These are phyloP conservation scores for Cladosporium austrohemisphaericum DNA, from an alignment of 2,329 filamentous ascomycete genomes.

Conservation along the genomic window DNA sequence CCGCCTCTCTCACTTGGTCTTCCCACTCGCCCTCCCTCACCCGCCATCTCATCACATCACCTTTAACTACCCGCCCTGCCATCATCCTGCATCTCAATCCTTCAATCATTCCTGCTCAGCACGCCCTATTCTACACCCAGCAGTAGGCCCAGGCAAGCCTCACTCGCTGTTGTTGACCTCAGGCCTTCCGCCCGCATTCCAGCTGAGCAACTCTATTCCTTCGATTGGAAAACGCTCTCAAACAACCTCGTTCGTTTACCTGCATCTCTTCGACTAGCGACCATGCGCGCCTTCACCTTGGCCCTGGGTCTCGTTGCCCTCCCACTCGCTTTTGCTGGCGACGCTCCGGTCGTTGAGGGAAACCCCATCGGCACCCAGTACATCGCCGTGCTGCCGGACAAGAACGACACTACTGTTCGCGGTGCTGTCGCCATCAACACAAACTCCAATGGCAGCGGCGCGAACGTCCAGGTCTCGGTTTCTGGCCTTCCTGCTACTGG, in stretches of 20 bases:
- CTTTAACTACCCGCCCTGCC: neutral
- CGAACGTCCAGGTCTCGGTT: conserved; percentile 39
- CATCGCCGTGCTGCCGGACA: conserved; percentile 36
- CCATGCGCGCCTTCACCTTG: conserved; percentile 6
- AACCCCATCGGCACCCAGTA: conserved; percentile 41
- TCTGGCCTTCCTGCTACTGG: conserved; percentile 39
- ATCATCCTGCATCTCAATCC: neutral
- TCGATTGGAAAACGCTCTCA: neutral
- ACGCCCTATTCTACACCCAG: too few relatives aligned
- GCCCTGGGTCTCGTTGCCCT: conserved; percentile 5
- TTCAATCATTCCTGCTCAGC: conserved; percentile 5
- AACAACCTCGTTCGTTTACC: neutral
- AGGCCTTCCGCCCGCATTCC: conserved; percentile 1
- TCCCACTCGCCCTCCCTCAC: neutral
- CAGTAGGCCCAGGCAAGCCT: neutral
- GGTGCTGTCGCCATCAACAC: conserved; percentile 36
- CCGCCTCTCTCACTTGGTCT: neutral
- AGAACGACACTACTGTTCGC: conserved; percentile 31
- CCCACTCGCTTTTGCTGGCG: neutral
- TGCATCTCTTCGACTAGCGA: neutral
- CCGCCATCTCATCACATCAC: neutral
- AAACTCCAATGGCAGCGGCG: conserved; percentile 36
- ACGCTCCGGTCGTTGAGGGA: conserved; percentile 34
- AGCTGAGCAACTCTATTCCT: neutral
- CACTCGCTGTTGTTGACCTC: conserved; percentile 2